phyloP scores from a whole-genome alignment of 1,139 yeast species.

The Suhomyces atakaporum region DNA sequence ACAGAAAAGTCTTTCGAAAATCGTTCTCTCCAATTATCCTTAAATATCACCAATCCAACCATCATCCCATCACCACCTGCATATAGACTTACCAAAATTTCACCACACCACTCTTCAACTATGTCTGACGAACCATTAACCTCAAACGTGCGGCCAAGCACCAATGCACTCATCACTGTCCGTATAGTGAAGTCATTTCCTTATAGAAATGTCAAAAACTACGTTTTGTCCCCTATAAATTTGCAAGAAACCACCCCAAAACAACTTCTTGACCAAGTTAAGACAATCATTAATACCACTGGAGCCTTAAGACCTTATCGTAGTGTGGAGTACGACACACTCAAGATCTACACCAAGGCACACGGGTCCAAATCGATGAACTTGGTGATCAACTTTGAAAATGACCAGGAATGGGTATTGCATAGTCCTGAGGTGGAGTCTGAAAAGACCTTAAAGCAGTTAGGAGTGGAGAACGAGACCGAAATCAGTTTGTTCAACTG shows the following conservation, averaged over 20 bases:
- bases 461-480: constrained; percentile 85
- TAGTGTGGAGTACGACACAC: constrained; percentile 69
- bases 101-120: too few relatives aligned
- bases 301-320: constrained; percentile 83
- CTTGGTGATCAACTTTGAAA: constrained; percentile 84
- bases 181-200: constrained; percentile 90
- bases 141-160: constrained; percentile 65
- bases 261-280: constrained; percentile 53
- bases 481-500: constrained; percentile 79
- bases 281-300: constrained; percentile 55
- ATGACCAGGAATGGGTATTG: constrained; percentile 71
- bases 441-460: constrained; percentile 54
- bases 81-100: too few relatives aligned
- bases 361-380: constrained; percentile 95
- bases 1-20: too few relatives aligned
- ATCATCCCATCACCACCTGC: constrained; percentile 1
- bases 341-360: constrained; percentile 90
- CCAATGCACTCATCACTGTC: constrained; percentile 75
- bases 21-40: too few relatives aligned
- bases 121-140: constrained; percentile 51
- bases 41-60: too few relatives aligned
- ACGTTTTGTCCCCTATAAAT: constrained; percentile 71
- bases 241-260: constrained; percentile 68
- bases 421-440: constrained; percentile 32
- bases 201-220: constrained; percentile 84